A percentile compares a stretch with the other conserved stretches of the same genome.
Evolutionary conservation across 2,329 filamentous ascomycete species (phyloP).

Genomic region (Metarhizium guizhouense): DNA sequence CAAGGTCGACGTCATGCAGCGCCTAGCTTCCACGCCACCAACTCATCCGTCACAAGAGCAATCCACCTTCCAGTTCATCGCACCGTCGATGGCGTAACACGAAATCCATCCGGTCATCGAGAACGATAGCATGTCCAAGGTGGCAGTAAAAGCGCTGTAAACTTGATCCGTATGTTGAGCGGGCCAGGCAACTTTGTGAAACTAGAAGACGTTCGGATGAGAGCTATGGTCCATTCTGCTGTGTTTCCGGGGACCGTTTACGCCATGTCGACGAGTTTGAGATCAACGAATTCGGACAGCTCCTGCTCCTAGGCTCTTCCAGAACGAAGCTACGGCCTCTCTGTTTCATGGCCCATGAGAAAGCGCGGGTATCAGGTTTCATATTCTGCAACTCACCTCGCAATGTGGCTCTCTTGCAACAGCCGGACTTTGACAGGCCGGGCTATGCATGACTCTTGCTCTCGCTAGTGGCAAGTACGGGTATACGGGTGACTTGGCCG

Average conservation of each 20-base stretch:
- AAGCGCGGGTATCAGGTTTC: constrained; percentile 4
- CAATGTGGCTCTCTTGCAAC: neutral
- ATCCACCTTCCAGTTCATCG: neutral
- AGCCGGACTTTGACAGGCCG: constrained; percentile 3
- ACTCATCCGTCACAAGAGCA: neutral
- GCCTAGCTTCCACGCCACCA: neutral
- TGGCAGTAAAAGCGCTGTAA: neutral
- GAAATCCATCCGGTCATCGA: neutral
- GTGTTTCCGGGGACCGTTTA: neutral
- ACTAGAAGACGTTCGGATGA: constrained; percentile 1
- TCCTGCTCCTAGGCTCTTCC: neutral
- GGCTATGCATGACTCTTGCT: neutral
- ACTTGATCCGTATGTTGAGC: neutral
- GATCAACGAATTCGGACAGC: neutral
- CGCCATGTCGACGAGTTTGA: constrained; percentile 7
- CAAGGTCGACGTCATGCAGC: neutral
- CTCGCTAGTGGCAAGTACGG: neutral
- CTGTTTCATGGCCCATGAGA: constrained; percentile 8
- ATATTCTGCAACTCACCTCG: neutral
- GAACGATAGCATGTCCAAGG: neutral
- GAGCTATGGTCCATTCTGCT: neutral
- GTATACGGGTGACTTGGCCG: neutral
- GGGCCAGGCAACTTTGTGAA: neutral
- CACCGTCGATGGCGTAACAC: neutral
- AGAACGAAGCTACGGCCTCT: constrained; percentile 1